Conservation (phyloP, 192 early-diverging fungal genomes). For the Backusella sp. region DNA sequence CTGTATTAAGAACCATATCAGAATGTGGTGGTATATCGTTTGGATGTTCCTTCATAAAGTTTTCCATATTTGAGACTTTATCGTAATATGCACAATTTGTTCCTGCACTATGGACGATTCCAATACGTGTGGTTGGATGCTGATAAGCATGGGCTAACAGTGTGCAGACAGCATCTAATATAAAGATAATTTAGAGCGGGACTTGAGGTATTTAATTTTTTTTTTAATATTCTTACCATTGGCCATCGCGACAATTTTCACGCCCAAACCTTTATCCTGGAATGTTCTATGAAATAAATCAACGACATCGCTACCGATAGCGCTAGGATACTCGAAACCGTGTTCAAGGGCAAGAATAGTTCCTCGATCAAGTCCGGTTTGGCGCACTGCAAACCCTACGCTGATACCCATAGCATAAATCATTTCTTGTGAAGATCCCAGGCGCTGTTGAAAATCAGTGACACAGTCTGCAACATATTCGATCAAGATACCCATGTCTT, state of each 20-base stretch:
- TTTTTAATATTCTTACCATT: slow-evolving; percentile 68
- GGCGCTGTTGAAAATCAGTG: slow-evolving; percentile 39
- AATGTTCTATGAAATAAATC: slow-evolving; percentile 74
- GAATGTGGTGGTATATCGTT: slow-evolving; percentile 28
- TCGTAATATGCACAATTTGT: slow-evolving; percentile 85
- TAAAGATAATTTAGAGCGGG: slow-evolving; percentile 46
- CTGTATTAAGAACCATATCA: slow-evolving; percentile 91
- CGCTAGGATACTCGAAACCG: slow-evolving; percentile 77
- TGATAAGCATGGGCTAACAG: slow-evolving; percentile 79
- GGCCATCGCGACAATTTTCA: slow-evolving; percentile 76
- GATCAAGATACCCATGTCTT: slow-evolving; percentile 53
- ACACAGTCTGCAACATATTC: slow-evolving; percentile 78
- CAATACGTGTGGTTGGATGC: slow-evolving; percentile 74
- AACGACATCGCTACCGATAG: slow-evolving; percentile 80
- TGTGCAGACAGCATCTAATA: slow-evolving; percentile 89
- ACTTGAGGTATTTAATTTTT: slow-evolving; percentile 52
- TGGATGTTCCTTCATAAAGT: slow-evolving; percentile 20
- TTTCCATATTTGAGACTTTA: slow-evolving; percentile 54
- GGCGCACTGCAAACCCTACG: slow-evolving; percentile 34
- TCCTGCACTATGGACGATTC: slow-evolving; percentile 89
- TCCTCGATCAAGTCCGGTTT: slow-evolving; percentile 64
- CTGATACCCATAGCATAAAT: slow-evolving; percentile 64
- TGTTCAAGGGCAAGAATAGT: slow-evolving; percentile 72
- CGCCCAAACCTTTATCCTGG: slow-evolving; percentile 62
- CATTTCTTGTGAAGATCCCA: slow-evolving; percentile 27